Evolutionary conservation across 805 yeast genomes (phyloP).

Genomic region (Candida ficus): DNA sequence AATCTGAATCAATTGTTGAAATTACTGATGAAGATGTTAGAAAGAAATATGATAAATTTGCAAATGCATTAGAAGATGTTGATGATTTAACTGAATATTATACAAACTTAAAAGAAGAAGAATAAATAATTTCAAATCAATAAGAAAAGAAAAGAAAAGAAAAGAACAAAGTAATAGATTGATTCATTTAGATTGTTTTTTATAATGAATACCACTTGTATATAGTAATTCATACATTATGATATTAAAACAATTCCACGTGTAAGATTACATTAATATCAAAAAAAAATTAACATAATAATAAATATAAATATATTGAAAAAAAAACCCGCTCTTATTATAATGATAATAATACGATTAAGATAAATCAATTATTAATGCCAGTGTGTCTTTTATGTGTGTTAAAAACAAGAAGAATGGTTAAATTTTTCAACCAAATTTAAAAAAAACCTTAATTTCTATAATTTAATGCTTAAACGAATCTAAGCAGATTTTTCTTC

Average conservation of each 20-base stretch:
- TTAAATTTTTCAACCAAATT: not conserved
- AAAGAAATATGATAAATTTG: slow-evolving; percentile 51
- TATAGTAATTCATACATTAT: too few relatives aligned
- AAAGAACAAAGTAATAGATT: too few relatives aligned
- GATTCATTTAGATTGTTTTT: too few relatives aligned
- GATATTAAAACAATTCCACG: too few relatives aligned
- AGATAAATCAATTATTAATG: slow-evolving; percentile 1
- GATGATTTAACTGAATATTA: slow-evolving; percentile 81
- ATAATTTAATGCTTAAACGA: not conserved
- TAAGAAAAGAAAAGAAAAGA: not conserved
- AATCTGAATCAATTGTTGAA: slow-evolving; percentile 51
- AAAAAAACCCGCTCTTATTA: not conserved
- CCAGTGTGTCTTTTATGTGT: slow-evolving; percentile 2
- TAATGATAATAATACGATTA: not conserved
- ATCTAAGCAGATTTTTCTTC: slow-evolving; percentile 12
- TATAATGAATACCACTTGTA: too few relatives aligned
- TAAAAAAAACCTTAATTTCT: not conserved
- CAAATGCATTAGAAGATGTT: slow-evolving; percentile 62
- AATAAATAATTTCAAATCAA: not conserved
- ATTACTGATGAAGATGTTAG: slow-evolving; percentile 48
- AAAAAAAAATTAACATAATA: slow-evolving; percentile 5
- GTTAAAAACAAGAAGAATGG: not conserved
- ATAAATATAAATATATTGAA: slow-evolving; percentile 4
- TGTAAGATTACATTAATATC: too few relatives aligned
- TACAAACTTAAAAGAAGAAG: slow-evolving; percentile 49